These are phyloP conservation scores for Diutina pseudorugosa DNA, from an alignment of 1,139 yeast genomes.

Conservation along the genomic window DNA sequence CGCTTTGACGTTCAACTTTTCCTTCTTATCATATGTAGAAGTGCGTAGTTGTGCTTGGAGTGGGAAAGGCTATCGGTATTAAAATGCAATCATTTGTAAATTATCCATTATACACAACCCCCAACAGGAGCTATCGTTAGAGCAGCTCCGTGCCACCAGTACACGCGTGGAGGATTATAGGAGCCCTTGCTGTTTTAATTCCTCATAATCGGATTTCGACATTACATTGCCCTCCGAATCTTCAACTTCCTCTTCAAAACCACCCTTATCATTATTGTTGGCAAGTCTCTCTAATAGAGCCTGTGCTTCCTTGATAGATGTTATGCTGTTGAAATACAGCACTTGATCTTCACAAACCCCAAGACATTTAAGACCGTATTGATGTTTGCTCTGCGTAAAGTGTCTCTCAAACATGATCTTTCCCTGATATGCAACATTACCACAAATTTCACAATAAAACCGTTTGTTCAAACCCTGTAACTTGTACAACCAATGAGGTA, in stretches of 20 bases:
- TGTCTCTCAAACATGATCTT: constrained; percentile 62
- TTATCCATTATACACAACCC: too few species aligned
- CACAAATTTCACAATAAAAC: constrained; percentile 80
- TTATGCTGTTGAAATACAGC: constrained; percentile 49
- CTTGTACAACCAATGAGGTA: constrained; percentile 89
- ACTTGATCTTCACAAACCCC: constrained; percentile 44
- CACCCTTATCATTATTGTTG: constrained; percentile 25
- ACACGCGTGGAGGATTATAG: too few species aligned
- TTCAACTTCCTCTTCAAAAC: constrained; percentile 66
- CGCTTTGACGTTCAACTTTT: too few species aligned
- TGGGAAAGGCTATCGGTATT: too few species aligned
- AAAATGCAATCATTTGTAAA: too few species aligned
- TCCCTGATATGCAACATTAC: constrained; percentile 65
- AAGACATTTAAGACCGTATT: constrained; percentile 59
- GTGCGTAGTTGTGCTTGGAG: too few species aligned
- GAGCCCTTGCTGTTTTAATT: constrained; percentile 76
- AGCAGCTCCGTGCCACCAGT: too few species aligned
- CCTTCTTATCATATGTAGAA: too few species aligned
- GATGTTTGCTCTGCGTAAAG: constrained; percentile 57
- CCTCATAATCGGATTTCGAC: constrained; percentile 71
- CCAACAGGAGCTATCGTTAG: too few species aligned
- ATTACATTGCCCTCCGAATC: constrained; percentile 90
- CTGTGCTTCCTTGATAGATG: constrained; percentile 56
- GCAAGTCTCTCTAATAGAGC: constrained; percentile 40
- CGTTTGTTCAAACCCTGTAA: constrained; percentile 72